phyloP scores from a whole-genome alignment of 1,139 yeast species.

The Zygosaccharomyces pseudobailii region DNA sequence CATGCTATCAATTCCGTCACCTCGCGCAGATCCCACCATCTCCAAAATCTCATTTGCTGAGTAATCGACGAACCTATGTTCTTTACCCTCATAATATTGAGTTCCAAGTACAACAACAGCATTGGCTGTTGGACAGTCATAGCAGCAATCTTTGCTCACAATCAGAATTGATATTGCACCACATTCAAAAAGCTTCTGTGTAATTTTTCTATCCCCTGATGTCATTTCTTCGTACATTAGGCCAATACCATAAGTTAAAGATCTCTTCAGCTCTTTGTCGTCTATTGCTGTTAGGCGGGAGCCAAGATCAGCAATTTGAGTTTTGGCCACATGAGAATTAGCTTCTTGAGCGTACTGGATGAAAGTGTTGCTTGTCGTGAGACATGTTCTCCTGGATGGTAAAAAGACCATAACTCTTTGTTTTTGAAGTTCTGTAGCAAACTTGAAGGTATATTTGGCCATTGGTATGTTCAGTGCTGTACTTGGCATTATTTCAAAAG shows the following conservation, averaged over 20 bases:
- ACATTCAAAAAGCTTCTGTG: constrained; percentile 48
- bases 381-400: constrained; percentile 50
- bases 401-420: constrained; percentile 42
- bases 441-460: constrained; percentile 45
- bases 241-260: constrained; percentile 65
- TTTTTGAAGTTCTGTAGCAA: constrained; percentile 9
- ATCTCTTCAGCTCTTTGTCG: constrained; percentile 45
- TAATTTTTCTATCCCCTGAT: constrained; percentile 47
- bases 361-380: constrained; percentile 49
- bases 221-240: constrained; percentile 56
- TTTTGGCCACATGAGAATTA: constrained; percentile 35
- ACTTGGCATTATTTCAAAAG: constrained; percentile 44
- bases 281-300: constrained; percentile 42
- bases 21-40: constrained; percentile 62
- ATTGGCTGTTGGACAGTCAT: constrained; percentile 48
- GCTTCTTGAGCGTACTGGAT: constrained; percentile 38
- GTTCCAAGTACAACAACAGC: constrained; percentile 68
- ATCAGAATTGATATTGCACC: constrained; percentile 52
- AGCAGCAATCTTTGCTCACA: constrained; percentile 53
- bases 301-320: constrained; percentile 39
- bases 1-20: constrained; percentile 28
- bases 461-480: constrained; percentile 49
- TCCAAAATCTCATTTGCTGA: constrained; percentile 61
- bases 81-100: constrained; percentile 65
- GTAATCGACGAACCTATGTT: constrained; percentile 66